phyloP scores from a whole-genome alignment of 257 asterid genomes.

The Lantana camara region DNA sequence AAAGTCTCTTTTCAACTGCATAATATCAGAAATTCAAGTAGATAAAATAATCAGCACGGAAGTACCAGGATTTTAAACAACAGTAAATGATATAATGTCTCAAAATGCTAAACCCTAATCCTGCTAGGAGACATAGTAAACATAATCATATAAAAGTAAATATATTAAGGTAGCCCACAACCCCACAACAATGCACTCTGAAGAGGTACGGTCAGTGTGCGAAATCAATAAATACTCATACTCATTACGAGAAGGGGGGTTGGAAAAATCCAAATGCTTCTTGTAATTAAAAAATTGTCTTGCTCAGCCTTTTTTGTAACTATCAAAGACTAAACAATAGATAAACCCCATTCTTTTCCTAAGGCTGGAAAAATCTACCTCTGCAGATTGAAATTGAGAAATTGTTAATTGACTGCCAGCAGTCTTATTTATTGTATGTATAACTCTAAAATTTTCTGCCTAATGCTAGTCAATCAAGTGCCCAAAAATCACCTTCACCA shows the following conservation, averaged over 20 bases:
- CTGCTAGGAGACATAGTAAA: background rate
- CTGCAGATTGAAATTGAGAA: background rate
- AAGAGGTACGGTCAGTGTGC: background rate
- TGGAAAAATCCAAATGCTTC: conserved; percentile 1
- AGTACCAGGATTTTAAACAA: background rate
- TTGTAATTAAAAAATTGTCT: background rate
- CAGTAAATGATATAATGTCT: background rate
- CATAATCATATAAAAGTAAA: background rate
- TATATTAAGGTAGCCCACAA: background rate
- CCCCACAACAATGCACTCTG: background rate
- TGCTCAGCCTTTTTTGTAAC: background rate
- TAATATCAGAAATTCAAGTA: conserved; percentile 14
- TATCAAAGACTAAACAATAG: background rate
- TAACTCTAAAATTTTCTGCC: background rate
- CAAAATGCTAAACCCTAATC: background rate
- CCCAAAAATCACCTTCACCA: conserved; percentile 9
- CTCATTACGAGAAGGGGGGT: no score
- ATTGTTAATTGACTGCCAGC: background rate
- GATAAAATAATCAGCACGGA: conserved; percentile 3
- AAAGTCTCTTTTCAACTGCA: conserved; percentile 74
- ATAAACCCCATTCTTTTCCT: background rate
- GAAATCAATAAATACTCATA: background rate
- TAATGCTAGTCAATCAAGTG: conserved; percentile 8
- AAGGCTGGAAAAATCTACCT: background rate
- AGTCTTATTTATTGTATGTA: background rate